Conservation (phyloP, 352 stramenopile species). For the Thalassiosira ordinaria region DNA sequence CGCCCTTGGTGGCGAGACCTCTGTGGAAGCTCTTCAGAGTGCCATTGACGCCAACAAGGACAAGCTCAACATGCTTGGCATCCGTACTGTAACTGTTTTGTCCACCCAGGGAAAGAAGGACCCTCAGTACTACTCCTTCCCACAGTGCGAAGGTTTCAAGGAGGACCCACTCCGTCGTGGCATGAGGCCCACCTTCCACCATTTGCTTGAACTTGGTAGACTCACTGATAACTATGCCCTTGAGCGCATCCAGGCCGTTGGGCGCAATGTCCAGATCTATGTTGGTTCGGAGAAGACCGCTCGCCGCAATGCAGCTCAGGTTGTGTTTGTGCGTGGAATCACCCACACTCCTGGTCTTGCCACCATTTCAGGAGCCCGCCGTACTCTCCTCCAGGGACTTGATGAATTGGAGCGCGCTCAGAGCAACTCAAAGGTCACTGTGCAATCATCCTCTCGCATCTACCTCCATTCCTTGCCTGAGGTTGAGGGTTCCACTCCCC, state of each 20-base stretch:
- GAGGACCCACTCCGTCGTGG: conserved; percentile 98
- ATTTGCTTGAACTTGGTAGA: conserved; percentile 97
- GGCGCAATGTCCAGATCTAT: conserved; percentile 88
- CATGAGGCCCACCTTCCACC: conserved; percentile 98
- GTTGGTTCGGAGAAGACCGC: conserved; percentile 85
- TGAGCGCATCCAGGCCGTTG: conserved; percentile 84
- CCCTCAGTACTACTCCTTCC: conserved; percentile 87
- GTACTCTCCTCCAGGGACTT: conserved; percentile 95
- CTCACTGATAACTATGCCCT: conserved; percentile 89
- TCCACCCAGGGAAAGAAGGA: conserved; percentile 80
- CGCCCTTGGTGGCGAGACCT: conserved; percentile 48
- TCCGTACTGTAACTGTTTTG: conserved; percentile 85
- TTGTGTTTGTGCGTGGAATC: conserved; percentile 88
- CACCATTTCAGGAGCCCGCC: conserved; percentile 91
- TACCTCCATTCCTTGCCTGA: conserved; percentile 88
- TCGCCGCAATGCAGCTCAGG: conserved; percentile 74
- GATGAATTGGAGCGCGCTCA: conserved; percentile 98
- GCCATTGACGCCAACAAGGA: conserved; percentile 59
- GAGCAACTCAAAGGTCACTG: conserved; percentile 89
- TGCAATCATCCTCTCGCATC: conserved; percentile 87
- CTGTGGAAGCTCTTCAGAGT: conserved; percentile 65
- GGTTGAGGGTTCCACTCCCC: conserved; percentile 64
- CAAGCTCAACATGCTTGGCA: conserved; percentile 79
- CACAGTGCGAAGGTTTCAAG: conserved; percentile 89
- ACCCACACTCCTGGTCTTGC: conserved; percentile 90